Evolutionary conservation across 805 yeast genomes (phyloP).

Genomic region (Yarrowia sp.): DNA sequence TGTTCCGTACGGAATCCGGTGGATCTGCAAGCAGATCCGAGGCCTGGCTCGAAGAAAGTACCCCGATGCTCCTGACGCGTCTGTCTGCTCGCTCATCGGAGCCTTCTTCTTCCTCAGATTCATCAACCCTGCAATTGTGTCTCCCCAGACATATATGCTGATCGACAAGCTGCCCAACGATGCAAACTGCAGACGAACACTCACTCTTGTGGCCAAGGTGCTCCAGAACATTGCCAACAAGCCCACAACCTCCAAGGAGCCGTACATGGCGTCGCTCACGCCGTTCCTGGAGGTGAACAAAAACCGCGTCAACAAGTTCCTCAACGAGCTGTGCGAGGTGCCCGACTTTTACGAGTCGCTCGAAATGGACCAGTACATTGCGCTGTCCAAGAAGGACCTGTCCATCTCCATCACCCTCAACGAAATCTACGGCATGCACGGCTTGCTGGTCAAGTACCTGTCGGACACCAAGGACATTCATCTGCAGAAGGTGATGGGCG

Average conservation of each 20-base stretch:
- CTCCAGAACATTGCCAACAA: constrained; percentile 87
- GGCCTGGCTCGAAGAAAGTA: constrained; percentile 56
- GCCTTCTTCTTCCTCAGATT: constrained; percentile 80
- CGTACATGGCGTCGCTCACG: constrained; percentile 36
- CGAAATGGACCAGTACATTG: constrained; percentile 43
- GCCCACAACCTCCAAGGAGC: constrained; percentile 58
- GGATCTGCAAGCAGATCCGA: constrained; percentile 65
- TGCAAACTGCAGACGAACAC: constrained; percentile 54
- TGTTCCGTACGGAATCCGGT: constrained; percentile 70
- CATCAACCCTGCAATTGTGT: constrained; percentile 84
- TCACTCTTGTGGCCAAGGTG: constrained; percentile 76
- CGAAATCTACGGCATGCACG: constrained; percentile 41
- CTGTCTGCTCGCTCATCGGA: constrained; percentile 54
- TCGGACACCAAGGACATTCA: constrained; percentile 30
- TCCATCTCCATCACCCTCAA: constrained; percentile 38
- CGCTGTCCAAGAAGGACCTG: constrained; percentile 40
- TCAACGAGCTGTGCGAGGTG: constrained; percentile 42
- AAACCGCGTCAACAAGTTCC: constrained; percentile 37
- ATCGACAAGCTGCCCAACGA: constrained; percentile 42
- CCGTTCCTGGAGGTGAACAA: constrained; percentile 37
- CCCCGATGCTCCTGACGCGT: constrained; percentile 50
- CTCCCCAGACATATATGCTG: constrained; percentile 64
- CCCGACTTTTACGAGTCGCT: constrained; percentile 43
- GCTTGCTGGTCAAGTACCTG: constrained; percentile 38
- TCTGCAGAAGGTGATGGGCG: constrained; percentile 34